Conservation (phyloP, 2,329 filamentous ascomycete genomes). For the Xylaria polymorpha region DNA sequence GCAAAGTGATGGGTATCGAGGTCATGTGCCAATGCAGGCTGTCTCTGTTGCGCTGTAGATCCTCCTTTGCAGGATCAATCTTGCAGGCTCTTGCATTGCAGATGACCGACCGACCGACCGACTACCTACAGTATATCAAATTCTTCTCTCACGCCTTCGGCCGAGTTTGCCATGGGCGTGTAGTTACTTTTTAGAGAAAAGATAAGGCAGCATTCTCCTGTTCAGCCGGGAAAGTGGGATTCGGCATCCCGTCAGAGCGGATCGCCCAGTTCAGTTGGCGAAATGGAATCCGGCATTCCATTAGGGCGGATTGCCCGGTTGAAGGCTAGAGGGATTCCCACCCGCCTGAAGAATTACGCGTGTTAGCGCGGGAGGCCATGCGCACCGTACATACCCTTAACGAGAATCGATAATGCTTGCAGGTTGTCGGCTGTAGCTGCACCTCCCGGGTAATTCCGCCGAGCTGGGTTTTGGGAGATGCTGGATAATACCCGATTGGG, state of each 20-base stretch:
- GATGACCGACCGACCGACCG: conserved; percentile 12
- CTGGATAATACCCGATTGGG: conserved; percentile 19
- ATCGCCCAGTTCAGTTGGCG: not conserved
- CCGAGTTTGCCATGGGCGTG: not conserved
- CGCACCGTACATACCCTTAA: no score
- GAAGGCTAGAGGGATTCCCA: not conserved
- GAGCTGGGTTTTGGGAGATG: not conserved
- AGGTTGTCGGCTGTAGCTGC: conserved; percentile 1
- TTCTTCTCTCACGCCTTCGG: not conserved
- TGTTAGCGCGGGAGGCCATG: not conserved
- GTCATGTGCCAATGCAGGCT: conserved; percentile 22
- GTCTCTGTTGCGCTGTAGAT: conserved; percentile 18
- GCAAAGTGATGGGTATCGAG: not conserved
- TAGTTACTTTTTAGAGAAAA: not conserved
- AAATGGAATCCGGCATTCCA: conserved; percentile 9
- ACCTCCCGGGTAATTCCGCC: conserved; percentile 9
- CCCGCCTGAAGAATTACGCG: conserved; percentile 2
- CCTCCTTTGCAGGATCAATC: conserved; percentile 29
- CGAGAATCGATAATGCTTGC: not conserved
- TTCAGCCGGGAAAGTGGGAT: conserved; percentile 4
- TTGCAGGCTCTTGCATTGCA: conserved; percentile 21
- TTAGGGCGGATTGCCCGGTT: conserved; percentile 6
- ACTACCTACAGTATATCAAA: not conserved
- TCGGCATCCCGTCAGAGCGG: conserved; percentile 8
- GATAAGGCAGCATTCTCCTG: not conserved